Conservation (phyloP, 2,329 filamentous ascomycete genomes). For the Elsinoe batatas region DNA sequence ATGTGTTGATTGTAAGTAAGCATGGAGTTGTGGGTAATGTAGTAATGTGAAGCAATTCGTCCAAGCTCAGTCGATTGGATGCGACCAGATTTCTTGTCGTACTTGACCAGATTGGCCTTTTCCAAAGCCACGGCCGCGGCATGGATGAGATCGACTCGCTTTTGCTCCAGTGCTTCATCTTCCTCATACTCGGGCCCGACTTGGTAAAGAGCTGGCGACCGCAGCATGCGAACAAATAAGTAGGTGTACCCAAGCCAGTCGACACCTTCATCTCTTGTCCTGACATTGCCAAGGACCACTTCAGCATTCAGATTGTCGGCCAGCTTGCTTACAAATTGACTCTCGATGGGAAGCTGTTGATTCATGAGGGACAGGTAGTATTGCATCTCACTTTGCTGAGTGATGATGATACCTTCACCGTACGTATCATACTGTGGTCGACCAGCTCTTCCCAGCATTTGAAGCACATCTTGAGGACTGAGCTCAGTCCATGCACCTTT, state of each 20-base stretch:
- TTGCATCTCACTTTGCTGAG: slow-evolving; percentile 85
- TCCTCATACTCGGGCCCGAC: slow-evolving; percentile 93
- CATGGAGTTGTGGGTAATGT: slow-evolving; percentile 95
- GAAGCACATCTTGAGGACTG: slow-evolving; percentile 91
- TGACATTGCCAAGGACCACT: slow-evolving; percentile 85
- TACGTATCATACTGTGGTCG: slow-evolving; percentile 96
- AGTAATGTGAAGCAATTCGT: slow-evolving; percentile 94
- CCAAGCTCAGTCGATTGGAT: slow-evolving; percentile 89
- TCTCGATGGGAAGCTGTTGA: slow-evolving; percentile 94
- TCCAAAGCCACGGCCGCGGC: slow-evolving; percentile 82
- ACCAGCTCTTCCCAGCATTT: slow-evolving; percentile 97
- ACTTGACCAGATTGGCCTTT: slow-evolving; percentile 82
- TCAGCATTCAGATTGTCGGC: slow-evolving; percentile 96
- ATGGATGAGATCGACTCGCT: slow-evolving; percentile 93
- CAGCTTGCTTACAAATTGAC: slow-evolving; percentile 83
- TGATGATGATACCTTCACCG: slow-evolving; percentile 97
- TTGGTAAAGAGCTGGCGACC: slow-evolving; percentile 88
- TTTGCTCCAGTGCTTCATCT: slow-evolving; percentile 84
- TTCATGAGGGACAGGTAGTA: slow-evolving; percentile 96
- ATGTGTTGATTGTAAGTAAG: slow-evolving; percentile 93
- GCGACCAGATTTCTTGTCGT: slow-evolving; percentile 85
- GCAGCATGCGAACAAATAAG: slow-evolving; percentile 93
- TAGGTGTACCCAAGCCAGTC: slow-evolving; percentile 99
- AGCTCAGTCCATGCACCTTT: slow-evolving; percentile 98
- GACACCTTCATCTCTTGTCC: slow-evolving; percentile 88